Base-by-base conservation (phyloP, 805 yeast genomes). In the Saccharomycopsis capsularis region DNA sequence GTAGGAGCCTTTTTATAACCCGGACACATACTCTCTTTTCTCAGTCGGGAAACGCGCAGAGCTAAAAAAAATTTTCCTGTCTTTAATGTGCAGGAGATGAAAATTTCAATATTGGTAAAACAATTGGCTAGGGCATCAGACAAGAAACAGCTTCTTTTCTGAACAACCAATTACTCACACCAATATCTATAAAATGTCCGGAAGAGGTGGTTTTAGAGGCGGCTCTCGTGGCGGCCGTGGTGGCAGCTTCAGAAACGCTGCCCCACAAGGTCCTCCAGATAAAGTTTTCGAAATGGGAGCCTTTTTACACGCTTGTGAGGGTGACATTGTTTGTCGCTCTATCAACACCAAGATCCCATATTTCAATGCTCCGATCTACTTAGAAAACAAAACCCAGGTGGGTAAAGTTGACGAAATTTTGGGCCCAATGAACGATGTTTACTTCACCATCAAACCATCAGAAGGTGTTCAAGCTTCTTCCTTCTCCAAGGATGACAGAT, bases 351-450 rank as follows among this genome's bases (percentile, higher is more conserved):
- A 91, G 73, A 75, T 93, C 59, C 99, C 99, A 62, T 93, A 91
- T 68, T 93, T 93, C 78, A 93, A 93, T 70, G 99, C 99, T 24
- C 99, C 99, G 65, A 90, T 93, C 60, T 93, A 84, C 67, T 76
- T 93, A 59, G 98, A 93, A 67, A 91, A 93, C 76, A 93, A 93
- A 69, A 84, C 95, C 23, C 93, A 85, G 64, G 82, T 93, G 42
- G 99, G 99, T 61, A 93, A 93, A 68, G 95, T 93, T 51, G 99
- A 93, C 66, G 99, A 93, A 74, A 93, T 93, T 55, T 76, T 93
- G 58, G 99, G 99, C 45, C 98, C 99, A 42, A 71, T 93, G 65
- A 93, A 93, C 65, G 99, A 93, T 70, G 97, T 93, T n/a, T 91
- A 78, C 65, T 93, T 93, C 77, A 93, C 99, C 35, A 82, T 93